Conservation (phyloP, 371 early-diverging fungal genomes). For the Syncephalis fuscata region DNA sequence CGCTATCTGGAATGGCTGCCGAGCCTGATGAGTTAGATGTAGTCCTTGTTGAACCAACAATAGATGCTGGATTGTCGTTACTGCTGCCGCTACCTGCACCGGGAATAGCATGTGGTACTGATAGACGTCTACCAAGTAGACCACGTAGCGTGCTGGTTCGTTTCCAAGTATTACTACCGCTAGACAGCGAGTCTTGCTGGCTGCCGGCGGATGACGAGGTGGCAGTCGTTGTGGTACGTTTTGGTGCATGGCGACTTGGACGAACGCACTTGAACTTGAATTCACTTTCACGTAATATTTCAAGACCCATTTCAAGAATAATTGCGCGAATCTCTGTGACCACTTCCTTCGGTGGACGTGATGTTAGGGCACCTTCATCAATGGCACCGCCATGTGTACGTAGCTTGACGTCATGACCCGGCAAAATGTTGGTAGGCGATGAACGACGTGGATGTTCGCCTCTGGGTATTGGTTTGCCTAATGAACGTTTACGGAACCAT, state of each 20-base stretch:
- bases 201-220: neutral
- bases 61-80: neutral
- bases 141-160: slow-evolving; percentile 7
- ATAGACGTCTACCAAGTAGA: slow-evolving; percentile 4
- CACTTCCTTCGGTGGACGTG: slow-evolving; percentile 47
- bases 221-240: neutral
- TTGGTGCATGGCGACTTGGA: slow-evolving; percentile 19
- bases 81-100: neutral
- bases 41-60: neutral
- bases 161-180: slow-evolving; percentile 1
- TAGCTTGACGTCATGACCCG: slow-evolving; percentile 28
- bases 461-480: slow-evolving; percentile 18
- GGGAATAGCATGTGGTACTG: neutral
- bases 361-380: slow-evolving; percentile 57
- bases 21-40: slow-evolving; percentile 1
- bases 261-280: slow-evolving; percentile 55
- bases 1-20: neutral
- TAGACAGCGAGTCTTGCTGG: neutral
- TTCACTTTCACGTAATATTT: slow-evolving; percentile 48
- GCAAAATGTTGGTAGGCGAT: neutral
- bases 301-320: slow-evolving; percentile 43
- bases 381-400: slow-evolving; percentile 65
- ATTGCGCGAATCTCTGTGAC: slow-evolving; percentile 47
- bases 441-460: neutral
- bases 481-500: slow-evolving; percentile 48